Percentiles rank a stretch among this genome's conserved stretches.
Evolutionary conservation across 2,329 filamentous ascomycete species (phyloP).

Genomic region (Aureobasidium leucospermi): DNA sequence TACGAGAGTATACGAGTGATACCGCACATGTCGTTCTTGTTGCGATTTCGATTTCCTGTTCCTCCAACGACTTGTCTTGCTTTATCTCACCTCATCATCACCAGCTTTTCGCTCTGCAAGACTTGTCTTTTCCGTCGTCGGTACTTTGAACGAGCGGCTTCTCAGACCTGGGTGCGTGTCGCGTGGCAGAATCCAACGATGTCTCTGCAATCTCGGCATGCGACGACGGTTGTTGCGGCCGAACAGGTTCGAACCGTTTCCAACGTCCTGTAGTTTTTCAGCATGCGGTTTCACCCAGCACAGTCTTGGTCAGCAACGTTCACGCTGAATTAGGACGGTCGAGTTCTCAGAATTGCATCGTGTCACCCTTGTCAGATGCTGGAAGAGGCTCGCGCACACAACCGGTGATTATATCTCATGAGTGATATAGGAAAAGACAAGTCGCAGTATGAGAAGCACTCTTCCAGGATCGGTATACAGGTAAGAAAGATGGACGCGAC

Average conservation of each 20-base stretch:
- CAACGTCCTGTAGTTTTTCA: conserved; percentile 2
- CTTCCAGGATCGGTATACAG: too few relatives aligned
- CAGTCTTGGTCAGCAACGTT: neutral
- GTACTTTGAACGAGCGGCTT: too few relatives aligned
- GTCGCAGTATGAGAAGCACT: too few relatives aligned
- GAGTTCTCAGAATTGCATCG: too few relatives aligned
- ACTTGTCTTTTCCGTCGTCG: too few relatives aligned
- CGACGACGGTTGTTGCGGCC: neutral
- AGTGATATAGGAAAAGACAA: too few relatives aligned
- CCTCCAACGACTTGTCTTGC: too few relatives aligned
- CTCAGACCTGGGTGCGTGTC: neutral
- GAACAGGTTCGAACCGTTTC: neutral
- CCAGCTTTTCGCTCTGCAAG: neutral
- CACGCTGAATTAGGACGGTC: too few relatives aligned
- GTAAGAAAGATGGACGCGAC: too few relatives aligned
- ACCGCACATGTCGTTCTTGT: neutral
- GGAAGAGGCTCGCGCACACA: too few relatives aligned
- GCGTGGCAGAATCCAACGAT: neutral
- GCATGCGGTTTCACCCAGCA: neutral
- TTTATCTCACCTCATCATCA: neutral
- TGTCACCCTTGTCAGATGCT: too few relatives aligned
- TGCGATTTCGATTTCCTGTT: neutral
- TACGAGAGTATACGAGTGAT: neutral
- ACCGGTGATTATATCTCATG: too few relatives aligned
- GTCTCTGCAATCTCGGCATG: neutral